Evolutionary conservation across 495 filamentous ascomycete genomes (phyloP).

Genomic region (Daldinia decipiens): DNA sequence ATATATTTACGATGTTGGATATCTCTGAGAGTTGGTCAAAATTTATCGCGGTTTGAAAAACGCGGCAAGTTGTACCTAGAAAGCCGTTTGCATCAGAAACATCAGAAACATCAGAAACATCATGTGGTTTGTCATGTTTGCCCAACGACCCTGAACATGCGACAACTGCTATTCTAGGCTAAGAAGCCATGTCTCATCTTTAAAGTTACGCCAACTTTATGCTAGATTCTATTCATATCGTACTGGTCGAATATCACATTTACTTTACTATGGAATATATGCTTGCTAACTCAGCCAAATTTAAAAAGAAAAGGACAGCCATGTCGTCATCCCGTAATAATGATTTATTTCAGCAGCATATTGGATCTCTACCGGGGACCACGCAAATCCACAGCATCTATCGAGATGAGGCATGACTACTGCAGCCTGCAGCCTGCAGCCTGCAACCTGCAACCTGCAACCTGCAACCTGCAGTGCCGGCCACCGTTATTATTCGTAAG

Average conservation of each 20-base stretch:
- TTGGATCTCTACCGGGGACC: slow-evolving; percentile 32
- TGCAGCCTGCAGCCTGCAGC: neutral
- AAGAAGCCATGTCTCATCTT: slow-evolving; percentile 25
- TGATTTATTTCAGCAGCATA: slow-evolving; percentile 24
- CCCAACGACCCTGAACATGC: slow-evolving; percentile 24
- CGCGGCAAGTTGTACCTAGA: slow-evolving; percentile 10
- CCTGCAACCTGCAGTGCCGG: slow-evolving; percentile 9
- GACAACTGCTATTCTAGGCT: slow-evolving; percentile 11
- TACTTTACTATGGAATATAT: too few species aligned
- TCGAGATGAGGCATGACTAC: slow-evolving; percentile 23
- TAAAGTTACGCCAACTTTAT: slow-evolving; percentile 4
- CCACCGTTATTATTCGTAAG: slow-evolving; percentile 29
- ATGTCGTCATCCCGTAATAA: slow-evolving; percentile 37
- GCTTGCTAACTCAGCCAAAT: too few species aligned
- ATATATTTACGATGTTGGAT: neutral
- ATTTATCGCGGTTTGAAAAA: slow-evolving; percentile 6
- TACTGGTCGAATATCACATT: neutral
- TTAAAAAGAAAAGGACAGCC: slow-evolving; percentile 1
- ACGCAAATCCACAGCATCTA: slow-evolving; percentile 22
- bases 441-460: slow-evolving; percentile 4
- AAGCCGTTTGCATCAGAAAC: slow-evolving; percentile 32
- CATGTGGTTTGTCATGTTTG: slow-evolving; percentile 26
- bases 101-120: slow-evolving; percentile 38
- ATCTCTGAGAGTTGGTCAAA: neutral
- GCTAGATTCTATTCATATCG: slow-evolving; percentile 24